Evolutionary conservation across 148 eudicot species (phyloP).

Genomic region (Hydrangea macrophylla): DNA sequence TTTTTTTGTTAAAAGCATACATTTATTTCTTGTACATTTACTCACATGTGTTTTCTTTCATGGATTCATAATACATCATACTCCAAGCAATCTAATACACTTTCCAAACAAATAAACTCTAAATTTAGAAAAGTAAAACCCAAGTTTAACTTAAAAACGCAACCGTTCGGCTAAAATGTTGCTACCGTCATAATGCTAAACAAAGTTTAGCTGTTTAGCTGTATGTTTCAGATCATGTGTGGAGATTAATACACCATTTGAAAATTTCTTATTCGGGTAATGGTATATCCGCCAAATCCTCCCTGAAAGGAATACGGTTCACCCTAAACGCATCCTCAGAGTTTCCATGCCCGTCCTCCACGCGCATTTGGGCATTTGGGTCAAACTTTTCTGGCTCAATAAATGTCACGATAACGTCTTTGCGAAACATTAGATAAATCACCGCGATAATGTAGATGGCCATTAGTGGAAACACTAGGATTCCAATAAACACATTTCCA

Average conservation of each 20-base stretch:
- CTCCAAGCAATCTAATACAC: too few species aligned
- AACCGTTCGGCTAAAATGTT: neutral
- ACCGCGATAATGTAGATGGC: constrained; percentile 51
- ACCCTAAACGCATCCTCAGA: constrained; percentile 7
- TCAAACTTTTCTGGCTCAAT: constrained; percentile 41
- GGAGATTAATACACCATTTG: neutral
- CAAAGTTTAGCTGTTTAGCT: too few species aligned
- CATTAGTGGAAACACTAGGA: constrained; percentile 78
- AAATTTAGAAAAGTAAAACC: too few species aligned
- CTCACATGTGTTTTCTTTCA: too few species aligned
- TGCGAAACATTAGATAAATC: constrained; percentile 66
- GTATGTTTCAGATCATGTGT: too few species aligned
- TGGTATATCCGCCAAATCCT: constrained; percentile 51
- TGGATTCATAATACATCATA: too few species aligned
- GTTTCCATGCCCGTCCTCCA: constrained; percentile 25
- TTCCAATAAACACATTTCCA: constrained; percentile 70
- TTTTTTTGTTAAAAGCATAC: too few species aligned
- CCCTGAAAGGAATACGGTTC: constrained; percentile 35
- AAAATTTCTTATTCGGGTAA: constrained; percentile 17
- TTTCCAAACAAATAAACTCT: too few species aligned
- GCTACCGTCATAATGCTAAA: too few species aligned
- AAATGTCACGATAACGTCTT: constrained; percentile 60
- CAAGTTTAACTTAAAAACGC: neutral
- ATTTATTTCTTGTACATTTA: too few species aligned
- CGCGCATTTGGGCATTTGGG: constrained; percentile 19